Evolutionary conservation across 306 rosid species (phyloP).

Genomic region (Phaseolus lunatus): DNA sequence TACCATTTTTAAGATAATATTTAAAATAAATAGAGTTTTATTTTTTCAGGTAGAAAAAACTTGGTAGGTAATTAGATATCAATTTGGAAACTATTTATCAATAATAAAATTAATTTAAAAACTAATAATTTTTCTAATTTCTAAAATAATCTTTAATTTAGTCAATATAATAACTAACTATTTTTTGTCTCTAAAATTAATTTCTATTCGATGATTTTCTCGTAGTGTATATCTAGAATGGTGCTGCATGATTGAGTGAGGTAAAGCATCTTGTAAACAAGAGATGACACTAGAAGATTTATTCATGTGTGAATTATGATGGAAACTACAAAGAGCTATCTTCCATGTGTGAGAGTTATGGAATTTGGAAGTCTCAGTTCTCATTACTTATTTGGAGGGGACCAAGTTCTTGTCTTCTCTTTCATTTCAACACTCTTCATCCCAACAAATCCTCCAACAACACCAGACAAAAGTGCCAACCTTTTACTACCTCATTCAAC

Average conservation of each 20-base stretch:
- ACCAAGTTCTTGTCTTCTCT: background rate
- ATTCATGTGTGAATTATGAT: background rate
- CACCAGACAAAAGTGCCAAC: conserved; percentile 32
- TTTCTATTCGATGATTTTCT: too few relatives aligned
- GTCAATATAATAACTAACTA: too few relatives aligned
- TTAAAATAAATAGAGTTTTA: too few relatives aligned
- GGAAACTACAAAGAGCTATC: background rate
- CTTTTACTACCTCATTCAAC: background rate
- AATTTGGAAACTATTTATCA: too few relatives aligned
- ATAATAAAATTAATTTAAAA: too few relatives aligned
- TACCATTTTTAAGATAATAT: too few relatives aligned
- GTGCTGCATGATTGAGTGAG: background rate
- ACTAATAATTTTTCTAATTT: too few relatives aligned
- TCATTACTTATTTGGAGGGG: conserved; percentile 29
- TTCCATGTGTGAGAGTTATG: background rate
- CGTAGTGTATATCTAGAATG: too few relatives aligned
- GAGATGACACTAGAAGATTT: background rate
- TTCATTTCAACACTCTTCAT: background rate
- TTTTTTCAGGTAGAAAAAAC: too few relatives aligned
- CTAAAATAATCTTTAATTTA: too few relatives aligned
- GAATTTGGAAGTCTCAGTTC: conserved; percentile 27
- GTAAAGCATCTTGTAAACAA: background rate
- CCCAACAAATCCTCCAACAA: background rate
- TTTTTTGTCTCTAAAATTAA: too few relatives aligned
- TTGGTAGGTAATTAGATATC: too few relatives aligned